Evolutionary conservation across 768 basidiomycete genomes (phyloP).

Genomic region (Basidioascus undulatus): DNA sequence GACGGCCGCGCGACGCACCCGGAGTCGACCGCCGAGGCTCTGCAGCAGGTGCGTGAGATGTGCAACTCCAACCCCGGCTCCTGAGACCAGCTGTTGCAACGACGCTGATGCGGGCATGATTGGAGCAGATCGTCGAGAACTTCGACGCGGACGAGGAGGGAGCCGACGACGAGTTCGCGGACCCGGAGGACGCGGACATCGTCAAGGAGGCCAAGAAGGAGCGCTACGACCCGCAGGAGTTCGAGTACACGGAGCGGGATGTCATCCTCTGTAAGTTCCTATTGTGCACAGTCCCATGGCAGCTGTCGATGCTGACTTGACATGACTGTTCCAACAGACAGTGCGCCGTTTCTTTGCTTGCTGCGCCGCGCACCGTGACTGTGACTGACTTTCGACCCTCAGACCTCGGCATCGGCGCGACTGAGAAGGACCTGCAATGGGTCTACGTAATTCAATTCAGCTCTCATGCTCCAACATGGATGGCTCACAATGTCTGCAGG

Average conservation of each 20-base stretch:
- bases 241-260: slow-evolving; percentile 63
- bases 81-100: neutral
- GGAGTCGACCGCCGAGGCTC: slow-evolving; percentile 40
- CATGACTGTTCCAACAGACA: too few species aligned
- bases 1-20: slow-evolving; percentile 70
- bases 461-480: too few species aligned
- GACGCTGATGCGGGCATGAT: neutral
- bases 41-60: slow-evolving; percentile 33
- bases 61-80: neutral
- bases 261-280: slow-evolving; percentile 92
- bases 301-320: too few species aligned
- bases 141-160: slow-evolving; percentile 24
- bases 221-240: slow-evolving; percentile 28
- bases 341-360: too few species aligned
- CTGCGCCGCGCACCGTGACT: too few species aligned
- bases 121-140: slow-evolving; percentile 30
- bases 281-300: too few species aligned
- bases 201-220: slow-evolving; percentile 59
- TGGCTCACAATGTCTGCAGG: too few species aligned
- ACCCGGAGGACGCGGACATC: slow-evolving; percentile 57
- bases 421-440: slow-evolving; percentile 75
- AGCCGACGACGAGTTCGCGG: slow-evolving; percentile 19
- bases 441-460: too few species aligned
- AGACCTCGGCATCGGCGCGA: slow-evolving; percentile 80
- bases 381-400: too few species aligned